These are phyloP conservation scores for Geranium brycei DNA, from an alignment of 345 rosid species.

Conservation along the genomic window DNA sequence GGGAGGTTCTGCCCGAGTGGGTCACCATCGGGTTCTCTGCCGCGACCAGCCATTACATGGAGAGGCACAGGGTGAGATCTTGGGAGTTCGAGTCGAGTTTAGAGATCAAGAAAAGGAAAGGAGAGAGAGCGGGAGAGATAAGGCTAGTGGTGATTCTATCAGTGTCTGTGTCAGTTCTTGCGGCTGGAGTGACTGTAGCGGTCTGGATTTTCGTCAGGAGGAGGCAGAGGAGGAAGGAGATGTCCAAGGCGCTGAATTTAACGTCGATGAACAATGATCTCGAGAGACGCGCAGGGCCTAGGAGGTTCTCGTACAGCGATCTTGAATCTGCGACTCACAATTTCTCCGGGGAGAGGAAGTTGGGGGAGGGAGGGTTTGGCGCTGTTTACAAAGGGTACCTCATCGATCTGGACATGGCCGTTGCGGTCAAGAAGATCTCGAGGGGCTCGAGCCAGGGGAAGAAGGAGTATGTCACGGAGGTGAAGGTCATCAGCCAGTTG, in stretches of 20 bases:
- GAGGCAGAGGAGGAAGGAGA: conserved; percentile 9
- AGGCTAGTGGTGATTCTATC: too few relatives aligned
- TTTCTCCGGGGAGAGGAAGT: conserved; percentile 36
- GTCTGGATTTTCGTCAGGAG: conserved; percentile 4
- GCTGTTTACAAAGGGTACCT: conserved; percentile 41
- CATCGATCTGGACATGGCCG: conserved; percentile 11
- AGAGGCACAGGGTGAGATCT: conserved; percentile 19
- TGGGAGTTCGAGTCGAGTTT: conserved; percentile 34
- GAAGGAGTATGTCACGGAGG: conserved; percentile 39
- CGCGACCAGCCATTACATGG: conserved; percentile 7
- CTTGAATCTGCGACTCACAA: conserved; percentile 37
- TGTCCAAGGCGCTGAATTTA: conserved; percentile 13
- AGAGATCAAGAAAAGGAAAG: conserved; percentile 11
- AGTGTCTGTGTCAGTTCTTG: conserved; percentile 12
- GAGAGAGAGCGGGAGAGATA: conserved; percentile 3
- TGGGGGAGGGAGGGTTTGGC: conserved; percentile 57
- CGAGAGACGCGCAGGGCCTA: conserved; percentile 46
- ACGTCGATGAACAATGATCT: conserved; percentile 31
- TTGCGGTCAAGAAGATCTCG: conserved; percentile 42
- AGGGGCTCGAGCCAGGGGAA: conserved; percentile 35
- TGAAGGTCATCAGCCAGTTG: conserved; percentile 39
- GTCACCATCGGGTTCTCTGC: conserved; percentile 39
- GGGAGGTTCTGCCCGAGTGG: conserved; percentile 26
- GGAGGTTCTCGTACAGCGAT: conserved; percentile 31
- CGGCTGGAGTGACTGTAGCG: conserved; percentile 3